Evolutionary conservation across 1,139 yeast species (phyloP).

Genomic region (Lodderomyces orthopsilosis): DNA sequence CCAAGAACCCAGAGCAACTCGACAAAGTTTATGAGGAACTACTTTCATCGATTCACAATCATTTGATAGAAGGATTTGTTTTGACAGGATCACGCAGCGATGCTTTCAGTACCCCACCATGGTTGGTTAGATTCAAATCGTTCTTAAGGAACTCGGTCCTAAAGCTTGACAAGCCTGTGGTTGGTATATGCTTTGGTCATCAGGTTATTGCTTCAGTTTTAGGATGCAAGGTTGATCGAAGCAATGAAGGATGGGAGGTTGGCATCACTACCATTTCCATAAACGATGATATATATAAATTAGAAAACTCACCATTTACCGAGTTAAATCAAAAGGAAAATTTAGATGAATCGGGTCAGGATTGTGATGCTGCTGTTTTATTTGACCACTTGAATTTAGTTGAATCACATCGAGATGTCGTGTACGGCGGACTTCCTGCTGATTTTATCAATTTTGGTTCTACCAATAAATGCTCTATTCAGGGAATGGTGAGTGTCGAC

Average conservation of each 20-base stretch:
- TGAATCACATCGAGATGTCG: slow-evolving; percentile 74
- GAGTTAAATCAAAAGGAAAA: slow-evolving; percentile 11
- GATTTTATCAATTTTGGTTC: slow-evolving; percentile 48
- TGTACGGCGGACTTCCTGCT: slow-evolving; percentile 27
- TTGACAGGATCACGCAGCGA: slow-evolving; percentile 68
- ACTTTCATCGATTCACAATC: slow-evolving; percentile 23
- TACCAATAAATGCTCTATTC: slow-evolving; percentile 54
- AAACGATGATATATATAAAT: slow-evolving; percentile 37
- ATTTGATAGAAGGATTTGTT: slow-evolving; percentile 45
- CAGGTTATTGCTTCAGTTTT: slow-evolving; percentile 69
- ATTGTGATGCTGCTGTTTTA: slow-evolving; percentile 11
- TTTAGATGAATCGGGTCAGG: slow-evolving; percentile 12
- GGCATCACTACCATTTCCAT: slow-evolving; percentile 56
- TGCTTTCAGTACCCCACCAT: slow-evolving; percentile 49
- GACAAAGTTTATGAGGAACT: slow-evolving; percentile 6
- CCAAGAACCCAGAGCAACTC: slow-evolving; percentile 12
- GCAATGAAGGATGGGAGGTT: slow-evolving; percentile 68
- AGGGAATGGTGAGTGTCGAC: slow-evolving; percentile 49
- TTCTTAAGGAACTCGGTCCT: slow-evolving; percentile 35
- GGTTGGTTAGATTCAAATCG: slow-evolving; percentile 52
- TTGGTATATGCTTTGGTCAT: slow-evolving; percentile 86
- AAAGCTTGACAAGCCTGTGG: slow-evolving; percentile 38
- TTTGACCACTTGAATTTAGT: slow-evolving; percentile 39
- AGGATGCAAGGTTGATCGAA: slow-evolving; percentile 59
- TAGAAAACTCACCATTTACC: slow-evolving; percentile 29